Percentiles rank a stretch among this genome's conserved stretches.
phyloP scores from a whole-genome alignment of 2,329 filamentous ascomycete genomes.

The Ophiocordyceps camponoti-leonardi region DNA sequence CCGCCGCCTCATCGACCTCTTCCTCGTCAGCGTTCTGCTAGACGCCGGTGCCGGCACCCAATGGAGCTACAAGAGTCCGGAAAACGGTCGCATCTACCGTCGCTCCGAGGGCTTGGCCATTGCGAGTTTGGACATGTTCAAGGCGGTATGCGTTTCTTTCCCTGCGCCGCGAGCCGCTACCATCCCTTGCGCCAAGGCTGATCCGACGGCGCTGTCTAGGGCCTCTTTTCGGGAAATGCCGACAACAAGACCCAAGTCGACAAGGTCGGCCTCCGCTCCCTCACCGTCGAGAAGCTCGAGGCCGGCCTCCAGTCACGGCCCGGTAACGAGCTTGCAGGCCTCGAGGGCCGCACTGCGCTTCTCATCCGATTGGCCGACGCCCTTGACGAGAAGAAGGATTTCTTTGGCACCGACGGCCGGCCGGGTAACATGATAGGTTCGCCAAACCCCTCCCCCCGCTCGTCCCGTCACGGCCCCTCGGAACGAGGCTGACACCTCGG shows the following conservation, averaged over 20 bases:
- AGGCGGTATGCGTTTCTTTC: conserved; percentile 41
- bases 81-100: conserved; percentile 66
- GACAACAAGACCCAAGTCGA: conserved; percentile 81
- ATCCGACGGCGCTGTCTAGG: conserved; percentile 25
- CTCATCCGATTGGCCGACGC: conserved; percentile 61
- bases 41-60: conserved; percentile 78
- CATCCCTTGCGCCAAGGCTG: conserved; percentile 2
- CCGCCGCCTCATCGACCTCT: conserved; percentile 60
- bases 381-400: conserved; percentile 55
- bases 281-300: conserved; percentile 60
- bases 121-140: conserved; percentile 77
- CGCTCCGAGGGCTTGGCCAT: conserved; percentile 80
- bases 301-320: conserved; percentile 73
- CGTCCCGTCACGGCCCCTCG: not conserved
- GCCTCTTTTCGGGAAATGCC: conserved; percentile 70
- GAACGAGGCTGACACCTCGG: not conserved
- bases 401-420: conserved; percentile 69
- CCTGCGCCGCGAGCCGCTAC: not conserved
- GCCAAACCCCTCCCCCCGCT: conserved; percentile 9
- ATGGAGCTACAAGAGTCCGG: conserved; percentile 86
- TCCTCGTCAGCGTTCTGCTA: conserved; percentile 63
- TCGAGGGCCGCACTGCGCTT: conserved; percentile 70
- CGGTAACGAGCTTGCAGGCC: conserved; percentile 64
- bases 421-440: conserved; percentile 89
- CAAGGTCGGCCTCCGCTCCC: conserved; percentile 54